Base-by-base conservation (phyloP, 108 stramenopile genomes). In the Fragilaria crotonensis region DNA sequence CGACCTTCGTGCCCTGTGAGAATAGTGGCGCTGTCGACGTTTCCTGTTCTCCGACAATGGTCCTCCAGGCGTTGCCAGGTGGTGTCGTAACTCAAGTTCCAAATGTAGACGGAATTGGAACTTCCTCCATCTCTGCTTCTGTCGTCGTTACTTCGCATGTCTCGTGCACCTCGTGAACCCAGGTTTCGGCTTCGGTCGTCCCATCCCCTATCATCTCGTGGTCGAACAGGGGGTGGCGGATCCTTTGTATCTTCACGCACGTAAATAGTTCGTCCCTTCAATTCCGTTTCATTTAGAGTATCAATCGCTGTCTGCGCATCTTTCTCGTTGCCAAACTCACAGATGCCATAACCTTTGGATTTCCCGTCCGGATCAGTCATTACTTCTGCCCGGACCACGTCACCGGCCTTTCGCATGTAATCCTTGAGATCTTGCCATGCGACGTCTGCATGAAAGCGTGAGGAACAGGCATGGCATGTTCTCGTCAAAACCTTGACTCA, bases 21-120 rank as follows among this genome's bases (percentile, higher is more conserved):
- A 63, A 98, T 71, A 33, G 92, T 90, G 28, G 91, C 95, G 60
- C 80, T 68, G 59, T 93, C 87, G 48, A 95, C 84, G 61, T 89
- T 89, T 27, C 96, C 96, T 47, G 87, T 86, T 26, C 57, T 63
- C 48, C 89, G 74, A 94, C 95, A 95, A 71, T 95, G 94, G 73
- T 95, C 92, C 74, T 95, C 95, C 31, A 97, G 67, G 59, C 86
- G 87, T 64, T 96, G 91, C 91, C 93, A 96, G 33, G 67, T 71
- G 7, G 77, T 80, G 31, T 79, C 89, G 54, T 85, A 95, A 14
- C 77, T 57, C n/a, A 97, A 74, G 59, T 93, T 93, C 51, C 90
- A 87, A 5, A 95, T 89, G 66, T 84, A 93, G 46, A 92, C 86
- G 33, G 79, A 62, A 28, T 63, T 77, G 21, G 52, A 52, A 41